Conservation (phyloP, 495 filamentous ascomycete species). For the Mycothermus thermophilus region DNA sequence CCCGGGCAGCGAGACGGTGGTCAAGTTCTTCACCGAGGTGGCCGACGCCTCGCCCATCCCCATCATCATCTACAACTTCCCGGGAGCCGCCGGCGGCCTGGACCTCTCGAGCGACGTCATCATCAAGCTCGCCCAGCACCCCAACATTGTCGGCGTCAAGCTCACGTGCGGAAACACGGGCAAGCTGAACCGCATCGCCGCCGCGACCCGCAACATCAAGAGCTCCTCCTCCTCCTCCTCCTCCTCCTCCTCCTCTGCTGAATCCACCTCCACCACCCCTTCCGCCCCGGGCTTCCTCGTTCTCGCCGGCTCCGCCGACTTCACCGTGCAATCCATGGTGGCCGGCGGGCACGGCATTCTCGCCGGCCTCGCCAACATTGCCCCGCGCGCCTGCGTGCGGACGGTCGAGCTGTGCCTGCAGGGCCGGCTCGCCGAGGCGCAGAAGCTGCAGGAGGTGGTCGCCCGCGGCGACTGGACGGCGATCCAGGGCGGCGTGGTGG, state of each 20-base stretch:
- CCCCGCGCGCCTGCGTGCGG: constrained; percentile 60
- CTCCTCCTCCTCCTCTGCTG: too few relatives aligned
- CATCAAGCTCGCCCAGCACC: constrained; percentile 55
- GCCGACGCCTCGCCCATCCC: constrained; percentile 74
- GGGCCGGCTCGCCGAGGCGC: constrained; percentile 59
- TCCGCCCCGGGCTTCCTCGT: constrained; percentile 49
- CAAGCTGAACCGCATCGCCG: constrained; percentile 71
- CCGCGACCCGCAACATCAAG: constrained; percentile 58
- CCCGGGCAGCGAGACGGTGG: constrained; percentile 48
- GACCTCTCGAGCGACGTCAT: constrained; percentile 77
- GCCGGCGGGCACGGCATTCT: constrained; percentile 81
- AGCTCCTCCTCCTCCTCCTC: constrained; percentile 27
- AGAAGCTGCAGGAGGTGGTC: constrained; percentile 63
- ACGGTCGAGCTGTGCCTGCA: constrained; percentile 56
- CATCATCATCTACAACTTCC: constrained; percentile 89
- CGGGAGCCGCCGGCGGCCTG: constrained; percentile 63
- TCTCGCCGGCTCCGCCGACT: constrained; percentile 82
- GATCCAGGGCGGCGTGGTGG: constrained; percentile 75
- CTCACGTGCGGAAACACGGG: constrained; percentile 91
- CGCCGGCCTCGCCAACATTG: constrained; percentile 70
- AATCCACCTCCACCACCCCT: constrained; percentile 36
- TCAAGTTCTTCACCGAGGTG: constrained; percentile 63
- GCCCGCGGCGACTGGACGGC: constrained; percentile 77
- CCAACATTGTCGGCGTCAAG: constrained; percentile 84
- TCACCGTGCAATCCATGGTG: constrained; percentile 69